phyloP scores from a whole-genome alignment of 768 basidiomycete species.

The Boletus speciosus region DNA sequence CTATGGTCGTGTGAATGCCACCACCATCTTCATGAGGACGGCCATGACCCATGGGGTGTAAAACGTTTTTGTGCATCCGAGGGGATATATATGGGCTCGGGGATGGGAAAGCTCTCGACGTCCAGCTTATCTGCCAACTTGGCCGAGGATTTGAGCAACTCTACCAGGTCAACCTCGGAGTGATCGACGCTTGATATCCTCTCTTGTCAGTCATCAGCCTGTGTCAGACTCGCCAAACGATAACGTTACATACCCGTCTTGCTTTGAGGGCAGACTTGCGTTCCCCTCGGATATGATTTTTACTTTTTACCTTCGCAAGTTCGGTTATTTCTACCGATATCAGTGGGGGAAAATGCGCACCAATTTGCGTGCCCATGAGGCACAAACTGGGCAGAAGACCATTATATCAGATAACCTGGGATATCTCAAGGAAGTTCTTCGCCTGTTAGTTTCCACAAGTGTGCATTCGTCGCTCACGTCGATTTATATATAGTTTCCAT shows the following conservation, averaged over 20 bases:
- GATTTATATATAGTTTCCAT: background rate
- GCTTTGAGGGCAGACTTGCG: background rate
- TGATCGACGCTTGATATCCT: too few relatives aligned
- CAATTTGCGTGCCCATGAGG: background rate
- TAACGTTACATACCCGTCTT: too few relatives aligned
- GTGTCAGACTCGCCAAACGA: too few relatives aligned
- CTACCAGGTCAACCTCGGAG: too few relatives aligned
- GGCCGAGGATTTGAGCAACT: too few relatives aligned
- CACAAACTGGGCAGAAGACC: too few relatives aligned
- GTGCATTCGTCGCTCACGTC: background rate
- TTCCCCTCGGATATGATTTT: background rate
- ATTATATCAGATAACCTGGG: background rate
- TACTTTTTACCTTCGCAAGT: background rate
- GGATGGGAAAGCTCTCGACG: slow-evolving; percentile 5
- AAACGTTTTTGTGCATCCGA: background rate
- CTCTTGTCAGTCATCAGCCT: too few relatives aligned
- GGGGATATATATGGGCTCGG: background rate
- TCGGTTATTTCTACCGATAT: slow-evolving; percentile 1
- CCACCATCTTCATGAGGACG: background rate
- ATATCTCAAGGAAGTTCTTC: background rate
- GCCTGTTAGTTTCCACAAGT: background rate
- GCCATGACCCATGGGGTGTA: background rate
- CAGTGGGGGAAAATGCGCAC: slow-evolving; percentile 4
- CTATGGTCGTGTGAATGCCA: background rate
- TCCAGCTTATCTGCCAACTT: too few relatives aligned